Conservation (phyloP, 1,284 basidiomycete species). For the Pseudomicrostroma phylloplanum region DNA sequence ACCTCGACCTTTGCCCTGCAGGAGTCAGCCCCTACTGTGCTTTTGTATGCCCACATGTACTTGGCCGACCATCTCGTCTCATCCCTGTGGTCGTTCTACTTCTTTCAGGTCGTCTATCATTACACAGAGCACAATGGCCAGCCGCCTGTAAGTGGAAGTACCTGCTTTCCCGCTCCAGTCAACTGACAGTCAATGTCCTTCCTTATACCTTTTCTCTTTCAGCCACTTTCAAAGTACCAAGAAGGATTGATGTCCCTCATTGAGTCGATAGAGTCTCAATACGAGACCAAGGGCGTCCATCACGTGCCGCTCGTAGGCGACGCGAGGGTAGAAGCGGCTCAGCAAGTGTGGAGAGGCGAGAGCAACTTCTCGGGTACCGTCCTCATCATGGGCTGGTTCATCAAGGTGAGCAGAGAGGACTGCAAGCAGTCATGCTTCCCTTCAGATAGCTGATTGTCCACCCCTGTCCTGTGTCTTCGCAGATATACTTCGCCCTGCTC, state of each 20-base stretch:
- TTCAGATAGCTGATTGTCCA: background rate
- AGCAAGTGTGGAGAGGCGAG: conserved; percentile 74
- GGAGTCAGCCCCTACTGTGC: conserved; percentile 55
- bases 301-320: conserved; percentile 52
- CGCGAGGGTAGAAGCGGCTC: conserved; percentile 43
- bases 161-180: too few relatives aligned
- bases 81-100: conserved; percentile 85
- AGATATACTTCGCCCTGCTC: conserved; percentile 87
- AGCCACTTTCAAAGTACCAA: conserved; percentile 29
- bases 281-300: conserved; percentile 33
- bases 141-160: conserved; percentile 15
- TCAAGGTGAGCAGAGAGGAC: conserved; percentile 65
- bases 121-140: conserved; percentile 77
- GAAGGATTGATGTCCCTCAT: conserved; percentile 48
- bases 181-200: background rate
- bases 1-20: background rate
- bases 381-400: conserved; percentile 73
- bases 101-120: conserved; percentile 81
- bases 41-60: conserved; percentile 88
- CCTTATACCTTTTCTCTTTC: background rate
- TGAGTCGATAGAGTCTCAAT: conserved; percentile 44
- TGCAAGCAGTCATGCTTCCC: background rate
- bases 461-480: conserved; percentile 4
- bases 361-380: conserved; percentile 72
- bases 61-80: conserved; percentile 84